phyloP scores from a whole-genome alignment of 2,329 filamentous ascomycete genomes.

The Zymoseptoria ardabiliae region DNA sequence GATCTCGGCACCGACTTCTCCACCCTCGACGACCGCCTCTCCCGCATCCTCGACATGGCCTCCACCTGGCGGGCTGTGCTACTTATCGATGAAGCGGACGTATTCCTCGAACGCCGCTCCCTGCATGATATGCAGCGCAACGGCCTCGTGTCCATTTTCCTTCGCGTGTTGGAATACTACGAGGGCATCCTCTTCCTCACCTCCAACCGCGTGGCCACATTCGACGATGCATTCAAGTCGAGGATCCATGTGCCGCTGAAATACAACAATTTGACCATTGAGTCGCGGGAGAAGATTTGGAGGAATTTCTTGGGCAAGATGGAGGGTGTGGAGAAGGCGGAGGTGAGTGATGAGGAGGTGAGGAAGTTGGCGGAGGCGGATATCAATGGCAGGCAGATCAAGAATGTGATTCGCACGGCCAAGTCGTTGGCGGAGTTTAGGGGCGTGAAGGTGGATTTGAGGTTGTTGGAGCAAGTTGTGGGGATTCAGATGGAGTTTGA shows the following conservation, averaged over 20 bases:
- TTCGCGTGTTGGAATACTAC: slow-evolving; percentile 34
- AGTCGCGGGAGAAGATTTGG: slow-evolving; percentile 21
- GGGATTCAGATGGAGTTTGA: slow-evolving; percentile 24
- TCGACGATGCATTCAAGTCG: slow-evolving; percentile 34
- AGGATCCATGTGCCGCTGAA: slow-evolving; percentile 31
- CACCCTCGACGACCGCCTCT: slow-evolving; percentile 34
- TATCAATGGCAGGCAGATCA: slow-evolving; percentile 27
- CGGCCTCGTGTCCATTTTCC: slow-evolving; percentile 59
- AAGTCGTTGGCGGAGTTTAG: slow-evolving; percentile 21
- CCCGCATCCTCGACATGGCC: slow-evolving; percentile 66
- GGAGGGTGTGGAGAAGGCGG: slow-evolving; percentile 5
- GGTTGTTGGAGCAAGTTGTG: slow-evolving; percentile 22
- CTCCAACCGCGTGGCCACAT: slow-evolving; percentile 29
- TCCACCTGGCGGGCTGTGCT: slow-evolving; percentile 83
- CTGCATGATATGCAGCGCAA: slow-evolving; percentile 79
- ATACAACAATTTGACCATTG: slow-evolving; percentile 19
- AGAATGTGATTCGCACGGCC: slow-evolving; percentile 25
- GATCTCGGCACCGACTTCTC: slow-evolving; percentile 38
- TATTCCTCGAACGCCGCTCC: slow-evolving; percentile 73
- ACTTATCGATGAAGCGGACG: slow-evolving; percentile 76
- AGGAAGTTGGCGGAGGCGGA: slow-evolving; percentile 16
- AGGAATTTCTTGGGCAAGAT: slow-evolving; percentile 17
- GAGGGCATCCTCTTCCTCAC: slow-evolving; percentile 34
- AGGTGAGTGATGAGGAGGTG: slow-evolving; percentile 15
- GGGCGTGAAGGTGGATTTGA: slow-evolving; percentile 15